Evolutionary conservation across 148 eudicot species (phyloP), one percentile per base, ranked within the genome.

Genomic region (Rhododendron williamsianum): DNA sequence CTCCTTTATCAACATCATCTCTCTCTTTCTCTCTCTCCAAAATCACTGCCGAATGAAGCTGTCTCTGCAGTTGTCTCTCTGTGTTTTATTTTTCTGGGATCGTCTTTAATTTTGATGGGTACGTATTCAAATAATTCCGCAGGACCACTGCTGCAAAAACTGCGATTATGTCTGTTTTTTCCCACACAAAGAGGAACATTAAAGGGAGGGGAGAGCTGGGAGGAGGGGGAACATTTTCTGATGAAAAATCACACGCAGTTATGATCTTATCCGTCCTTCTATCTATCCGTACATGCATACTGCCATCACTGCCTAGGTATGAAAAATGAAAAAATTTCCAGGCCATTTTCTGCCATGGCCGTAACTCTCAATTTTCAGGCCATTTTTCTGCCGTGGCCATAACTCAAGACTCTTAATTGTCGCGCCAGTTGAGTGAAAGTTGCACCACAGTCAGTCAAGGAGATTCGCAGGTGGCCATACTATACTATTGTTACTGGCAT

Each of bases 221-320:
- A 69, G 69, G 2, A 27, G 13, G 36, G 74, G 74, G 74, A 27
- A 69, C 74, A 69, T 25, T 69, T 69, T 69, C 74, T 69, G 74
- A 69, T 27, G 43, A 4, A 4, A 84, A 78, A n/a, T 63, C 30
- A 63, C 16, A 21, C 51, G 10, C 51, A 19, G 27, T 67, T 46
- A 6, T 65, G 65, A 80, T 81, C 51, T 49, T 85, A 25, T 52
- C 60, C 60, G 78, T 85, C 76, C 71, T 71, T 49, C 30, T 30
- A 30, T 30, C 9, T 6, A 19, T 33, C 78, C 30, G 83, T 52
- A 79, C 49, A 30, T 30, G 30, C 30, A 30, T 30, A 30, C 30
- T 30, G 30, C 30, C 35, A 69, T 69, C 74, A 67, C 30, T 63
- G 10, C 27, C 69, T 58, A 0, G 11, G 4, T 18, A 54, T 54